Base-by-base conservation (phyloP, 768 basidiomycete genomes). In the Lentinula detonsa region DNA sequence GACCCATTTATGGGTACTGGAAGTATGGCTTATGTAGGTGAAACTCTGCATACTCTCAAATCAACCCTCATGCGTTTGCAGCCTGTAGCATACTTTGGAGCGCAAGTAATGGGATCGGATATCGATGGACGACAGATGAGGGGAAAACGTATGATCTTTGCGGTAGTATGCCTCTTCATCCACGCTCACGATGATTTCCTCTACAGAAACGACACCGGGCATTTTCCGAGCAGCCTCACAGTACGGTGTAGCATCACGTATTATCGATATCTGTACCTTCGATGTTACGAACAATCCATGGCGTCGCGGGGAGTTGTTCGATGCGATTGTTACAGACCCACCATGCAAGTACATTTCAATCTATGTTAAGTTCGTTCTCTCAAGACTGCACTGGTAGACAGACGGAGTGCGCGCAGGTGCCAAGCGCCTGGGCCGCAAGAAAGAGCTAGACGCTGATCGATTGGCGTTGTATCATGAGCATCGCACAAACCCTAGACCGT, bases 81-180 rank as follows among this genome's bases (percentile, higher is more conserved):
- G 92, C 91, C 95, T 0, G 81, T 84, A 2, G 91, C 94, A 0
- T 81, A 93, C 67, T 98, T 95, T 65, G 97, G 97, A 2, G 88
- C 95, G 0, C 72, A 85, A 31, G 84, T 95, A 0, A 86, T 91
- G 59, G 97, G 96, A 16, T 95, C 93, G 16, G 97, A 98, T 71
- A 98, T 99, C 53, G 96, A 98, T 68, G 97, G 97, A 0, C 81
- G 97, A 45, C 96, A 98, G 70, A 95, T 98, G 90, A 80, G 94
- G 62, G 97, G 97, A 16, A 96, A 93, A 81, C 83, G 94, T 89
- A 64, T 57, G 73, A 63, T 5, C 4, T 42, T 13, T 56, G 4
- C 28, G 39, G 33, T 48, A 33, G 28, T 21, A 45, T 13, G 56
- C 51, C 18, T 57, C 23, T 52, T 23, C 37, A 8, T 16, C 45